Base-by-base conservation (phyloP, 164 flowering plant genomes). In the Piper longum region DNA sequence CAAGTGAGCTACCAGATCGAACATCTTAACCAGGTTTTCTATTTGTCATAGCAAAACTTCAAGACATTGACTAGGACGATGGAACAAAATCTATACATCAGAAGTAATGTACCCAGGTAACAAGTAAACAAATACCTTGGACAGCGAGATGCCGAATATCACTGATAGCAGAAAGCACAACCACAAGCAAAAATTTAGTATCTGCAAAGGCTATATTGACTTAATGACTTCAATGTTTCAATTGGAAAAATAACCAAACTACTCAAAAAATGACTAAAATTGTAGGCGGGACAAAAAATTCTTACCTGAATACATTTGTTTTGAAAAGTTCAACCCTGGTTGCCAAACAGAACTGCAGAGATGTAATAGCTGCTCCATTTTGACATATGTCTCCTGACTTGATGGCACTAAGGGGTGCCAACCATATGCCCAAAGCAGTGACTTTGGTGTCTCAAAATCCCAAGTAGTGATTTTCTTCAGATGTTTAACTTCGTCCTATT, bases 321-420 rank as follows among this genome's bases (percentile, higher is more conserved):
- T 67, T 62, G 48, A 64, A 2, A 70, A 66, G 42, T 56, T 65
- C 64, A 54, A 56, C 61, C 66, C 74, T 12, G 44, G 66, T 51
- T 89, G 85, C 96, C 99, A 91, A 66, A 82, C 43, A 26, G 54
- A 60, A 40, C 83, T 77, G 66, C 86, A 86, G 42, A 89, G 68
- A 56, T 40, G 17, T 45, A 78, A 60, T 64, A 87, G 73, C 72
- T 85, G 78, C 61, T 64, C 78, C 73, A 79, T 82, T 67, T 79
- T 76, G 48, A 65, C 40, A 75, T 76, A 83, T 41, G 87, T 41
- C 36, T 76, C 79, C 43, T 77, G 70, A 66, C 93, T 83, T 41
- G 77, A 59, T 17, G 97, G 99, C 72, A 86, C n/a, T 61, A 69
- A 54, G n/a, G 96, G 97, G 72, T 95, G 99, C 54, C 97, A 96